Conservation (phyloP, 148 eudicot genomes). For the Cornus controversa region DNA sequence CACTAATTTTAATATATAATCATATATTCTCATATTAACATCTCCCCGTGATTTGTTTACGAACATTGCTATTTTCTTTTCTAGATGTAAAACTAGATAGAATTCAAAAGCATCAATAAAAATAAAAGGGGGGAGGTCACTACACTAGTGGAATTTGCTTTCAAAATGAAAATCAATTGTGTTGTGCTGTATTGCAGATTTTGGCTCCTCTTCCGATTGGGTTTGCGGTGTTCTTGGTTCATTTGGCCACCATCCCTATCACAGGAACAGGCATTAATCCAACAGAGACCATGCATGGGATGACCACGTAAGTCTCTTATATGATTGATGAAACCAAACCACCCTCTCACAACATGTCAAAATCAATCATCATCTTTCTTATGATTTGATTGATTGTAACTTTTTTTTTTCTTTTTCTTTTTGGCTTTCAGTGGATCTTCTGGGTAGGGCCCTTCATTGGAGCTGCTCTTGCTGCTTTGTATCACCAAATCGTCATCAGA, state of each 20-base stretch:
- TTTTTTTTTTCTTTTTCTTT: background rate
- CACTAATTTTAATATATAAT: too few relatives aligned
- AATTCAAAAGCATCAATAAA: too few relatives aligned
- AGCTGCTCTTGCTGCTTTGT: constrained; percentile 45
- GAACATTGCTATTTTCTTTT: too few relatives aligned
- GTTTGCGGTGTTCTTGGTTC: constrained; percentile 49
- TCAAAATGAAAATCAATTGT: too few relatives aligned
- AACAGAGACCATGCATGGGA: constrained; percentile 45
- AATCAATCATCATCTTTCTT: background rate
- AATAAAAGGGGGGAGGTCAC: too few relatives aligned
- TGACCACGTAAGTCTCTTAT: constrained; percentile 35
- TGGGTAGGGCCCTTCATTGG: constrained; percentile 59
- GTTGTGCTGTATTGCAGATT: constrained; percentile 25
- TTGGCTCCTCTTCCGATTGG: constrained; percentile 53
- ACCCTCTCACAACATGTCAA: too few relatives aligned
- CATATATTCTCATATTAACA: too few relatives aligned
- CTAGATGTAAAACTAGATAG: too few relatives aligned
- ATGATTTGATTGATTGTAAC: background rate
- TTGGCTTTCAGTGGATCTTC: constrained; percentile 35
- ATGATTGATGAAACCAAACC: too few relatives aligned
- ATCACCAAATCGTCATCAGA: constrained; percentile 47
- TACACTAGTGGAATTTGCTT: too few relatives aligned
- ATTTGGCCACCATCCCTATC: constrained; percentile 50
- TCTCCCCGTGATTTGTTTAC: too few relatives aligned
- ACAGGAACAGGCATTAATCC: constrained; percentile 56